Percentiles rank a stretch among this genome's conserved stretches.
Conservation (phyloP, 305 asterid species). For the Nicotiana rustica region DNA sequence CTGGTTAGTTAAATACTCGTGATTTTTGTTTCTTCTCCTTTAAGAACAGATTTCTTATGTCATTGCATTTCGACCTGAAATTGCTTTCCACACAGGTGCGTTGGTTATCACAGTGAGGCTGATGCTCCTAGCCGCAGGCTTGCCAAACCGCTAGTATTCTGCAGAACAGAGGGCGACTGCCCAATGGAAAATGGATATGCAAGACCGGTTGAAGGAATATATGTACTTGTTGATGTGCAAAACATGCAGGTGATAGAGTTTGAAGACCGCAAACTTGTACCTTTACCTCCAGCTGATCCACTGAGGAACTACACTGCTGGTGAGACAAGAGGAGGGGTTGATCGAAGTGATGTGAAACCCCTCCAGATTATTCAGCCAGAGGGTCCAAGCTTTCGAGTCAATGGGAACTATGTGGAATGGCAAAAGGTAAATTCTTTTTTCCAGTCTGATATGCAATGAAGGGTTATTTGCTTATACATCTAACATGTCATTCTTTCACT, state of each 20-base stretch:
- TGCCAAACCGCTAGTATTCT: constrained; percentile 94
- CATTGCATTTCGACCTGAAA: constrained; percentile 29
- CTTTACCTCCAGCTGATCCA: constrained; percentile 96
- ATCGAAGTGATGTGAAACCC: constrained; percentile 93
- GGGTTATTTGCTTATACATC: not conserved
- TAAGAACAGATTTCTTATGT: constrained; percentile 18
- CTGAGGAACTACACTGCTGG: constrained; percentile 93
- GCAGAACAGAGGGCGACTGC: constrained; percentile 95
- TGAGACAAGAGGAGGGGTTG: constrained; percentile 96
- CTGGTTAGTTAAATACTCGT: constrained; percentile 63
- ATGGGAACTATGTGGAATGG: constrained; percentile 91
- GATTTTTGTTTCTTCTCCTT: not conserved
- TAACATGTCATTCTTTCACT: constrained; percentile 20
- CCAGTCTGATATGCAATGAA: constrained; percentile 25
- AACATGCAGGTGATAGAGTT: constrained; percentile 90
- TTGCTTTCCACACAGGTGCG: constrained; percentile 71
- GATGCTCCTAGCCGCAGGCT: constrained; percentile 96
- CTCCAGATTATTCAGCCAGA: constrained; percentile 88
- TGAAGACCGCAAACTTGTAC: constrained; percentile 94
- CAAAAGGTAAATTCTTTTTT: constrained; percentile 69
- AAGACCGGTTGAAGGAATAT: constrained; percentile 98
- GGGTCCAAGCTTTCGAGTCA: constrained; percentile 97
- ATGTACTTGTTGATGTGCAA: constrained; percentile 93
- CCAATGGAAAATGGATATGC: constrained; percentile 99
- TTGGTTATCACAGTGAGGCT: constrained; percentile 87